Conservation (phyloP, 2,329 filamentous ascomycete species). For the Calonectria crousiana region DNA sequence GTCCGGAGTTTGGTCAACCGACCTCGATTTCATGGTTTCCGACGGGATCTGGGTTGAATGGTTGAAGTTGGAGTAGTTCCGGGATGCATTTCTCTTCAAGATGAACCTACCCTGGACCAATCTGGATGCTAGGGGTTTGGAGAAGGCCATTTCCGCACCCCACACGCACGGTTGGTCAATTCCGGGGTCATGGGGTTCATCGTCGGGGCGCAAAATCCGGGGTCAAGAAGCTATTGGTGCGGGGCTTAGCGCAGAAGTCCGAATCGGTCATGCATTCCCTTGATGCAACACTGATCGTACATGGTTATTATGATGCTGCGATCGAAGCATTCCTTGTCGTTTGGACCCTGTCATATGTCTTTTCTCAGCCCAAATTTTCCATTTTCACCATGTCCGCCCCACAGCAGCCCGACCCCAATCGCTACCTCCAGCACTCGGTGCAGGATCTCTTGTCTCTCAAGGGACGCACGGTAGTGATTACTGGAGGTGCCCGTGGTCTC, state of each 20-base stretch:
- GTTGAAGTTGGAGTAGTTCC: not conserved
- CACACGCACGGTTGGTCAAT: constrained; percentile 1
- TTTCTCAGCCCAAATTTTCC: not conserved
- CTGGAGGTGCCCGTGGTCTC: constrained; percentile 26
- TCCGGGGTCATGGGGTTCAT: constrained; percentile 2
- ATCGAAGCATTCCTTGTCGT: not conserved
- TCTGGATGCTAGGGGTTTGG: not conserved
- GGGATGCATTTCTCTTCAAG: not conserved
- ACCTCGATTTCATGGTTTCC: not conserved
- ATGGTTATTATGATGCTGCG: constrained; percentile 15
- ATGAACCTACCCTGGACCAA: not conserved
- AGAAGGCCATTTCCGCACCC: not conserved
- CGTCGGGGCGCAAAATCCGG: constrained; percentile 27
- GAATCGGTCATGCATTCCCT: constrained; percentile 5
- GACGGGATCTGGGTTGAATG: not conserved
- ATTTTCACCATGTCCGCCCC: constrained; percentile 12
- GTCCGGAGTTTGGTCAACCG: not conserved
- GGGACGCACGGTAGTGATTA: constrained; percentile 28
- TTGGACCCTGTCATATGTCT: not conserved
- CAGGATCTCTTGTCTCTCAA: constrained; percentile 29
- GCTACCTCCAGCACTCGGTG: constrained; percentile 24
- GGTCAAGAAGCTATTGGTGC: not conserved
- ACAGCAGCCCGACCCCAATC: constrained; percentile 19
- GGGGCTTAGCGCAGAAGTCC: not conserved
- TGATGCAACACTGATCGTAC: not conserved